A percentile compares a stretch with the other conserved stretches of the same genome.
These are phyloP conservation scores for Eucalyptus globulus DNA, from an alignment of 345 rosid species.

Conservation along the genomic window DNA sequence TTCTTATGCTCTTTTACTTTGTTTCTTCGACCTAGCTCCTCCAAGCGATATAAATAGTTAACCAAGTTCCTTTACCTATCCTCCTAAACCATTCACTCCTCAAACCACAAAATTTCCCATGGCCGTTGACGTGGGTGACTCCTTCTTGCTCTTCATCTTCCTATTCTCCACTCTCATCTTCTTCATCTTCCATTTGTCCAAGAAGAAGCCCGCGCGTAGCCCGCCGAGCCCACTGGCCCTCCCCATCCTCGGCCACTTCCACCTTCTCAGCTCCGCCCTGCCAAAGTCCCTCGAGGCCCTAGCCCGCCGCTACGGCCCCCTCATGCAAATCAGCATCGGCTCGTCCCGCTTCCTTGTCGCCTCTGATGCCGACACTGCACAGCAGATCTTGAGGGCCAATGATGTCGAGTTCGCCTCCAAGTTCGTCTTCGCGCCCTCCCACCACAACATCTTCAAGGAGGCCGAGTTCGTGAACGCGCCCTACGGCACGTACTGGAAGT, in stretches of 20 bases:
- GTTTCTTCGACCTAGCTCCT: background rate
- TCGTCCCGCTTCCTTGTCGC: slow-evolving; percentile 21
- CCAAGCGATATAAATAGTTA: background rate
- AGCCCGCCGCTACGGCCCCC: slow-evolving; percentile 42
- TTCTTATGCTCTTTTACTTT: background rate
- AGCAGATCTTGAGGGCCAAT: slow-evolving; percentile 29
- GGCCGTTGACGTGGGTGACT: background rate
- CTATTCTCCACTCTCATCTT: background rate
- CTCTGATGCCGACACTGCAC: slow-evolving; percentile 33
- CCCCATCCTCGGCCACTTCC: slow-evolving; percentile 36
- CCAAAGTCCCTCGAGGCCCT: slow-evolving; percentile 40
- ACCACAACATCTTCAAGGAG: slow-evolving; percentile 38
- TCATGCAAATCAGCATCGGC: slow-evolving; percentile 37
- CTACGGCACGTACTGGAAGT: slow-evolving; percentile 60
- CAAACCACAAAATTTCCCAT: background rate
- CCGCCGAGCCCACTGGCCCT: slow-evolving; percentile 33
- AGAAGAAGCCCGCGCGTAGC: background rate
- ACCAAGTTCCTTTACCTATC: background rate
- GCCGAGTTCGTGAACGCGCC: slow-evolving; percentile 42
- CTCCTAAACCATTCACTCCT: background rate
- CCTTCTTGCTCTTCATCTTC: background rate
- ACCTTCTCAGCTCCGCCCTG: slow-evolving; percentile 25
- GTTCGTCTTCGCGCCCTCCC: slow-evolving; percentile 38
- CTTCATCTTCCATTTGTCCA: background rate
- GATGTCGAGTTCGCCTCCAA: slow-evolving; percentile 43